Percentiles rank a stretch among this genome's conserved stretches.
phyloP scores from a whole-genome alignment of 78 protist genomes.

The Dictyostelium discoideum region DNA sequence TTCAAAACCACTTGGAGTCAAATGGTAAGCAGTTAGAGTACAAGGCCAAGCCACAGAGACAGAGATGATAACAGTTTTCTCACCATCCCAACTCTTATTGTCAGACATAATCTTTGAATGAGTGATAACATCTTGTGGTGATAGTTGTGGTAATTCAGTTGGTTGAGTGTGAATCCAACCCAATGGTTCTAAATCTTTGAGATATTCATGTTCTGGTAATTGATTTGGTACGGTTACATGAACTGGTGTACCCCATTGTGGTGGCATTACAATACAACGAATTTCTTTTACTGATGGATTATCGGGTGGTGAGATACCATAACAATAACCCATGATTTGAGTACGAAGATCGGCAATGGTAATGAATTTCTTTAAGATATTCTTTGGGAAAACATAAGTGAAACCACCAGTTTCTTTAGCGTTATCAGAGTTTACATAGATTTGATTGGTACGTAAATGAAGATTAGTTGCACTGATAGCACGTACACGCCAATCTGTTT shows the following conservation, averaged over 20 bases:
- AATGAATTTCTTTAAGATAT: conserved; percentile 97
- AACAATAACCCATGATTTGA: conserved; percentile 97
- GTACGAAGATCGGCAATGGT: conserved; percentile 97
- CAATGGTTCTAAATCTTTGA: conserved; percentile 97
- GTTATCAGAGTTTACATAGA: conserved; percentile 97
- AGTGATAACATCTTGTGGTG: conserved; percentile 96
- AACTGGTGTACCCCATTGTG: conserved; percentile 99
- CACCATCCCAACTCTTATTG: conserved; percentile 95
- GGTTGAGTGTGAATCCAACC: conserved; percentile 99
- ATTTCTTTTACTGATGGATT: conserved; percentile 98
- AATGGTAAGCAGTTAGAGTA: conserved; percentile 96
- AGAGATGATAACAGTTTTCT: conserved; percentile 91
- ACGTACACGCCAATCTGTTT: conserved; percentile 99
- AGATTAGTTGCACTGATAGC: conserved; percentile 98
- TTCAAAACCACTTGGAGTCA: conserved; percentile 96
- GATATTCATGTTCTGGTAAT: conserved; percentile 96
- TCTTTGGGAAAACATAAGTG: conserved; percentile 99
- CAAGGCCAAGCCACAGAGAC: conserved; percentile 95
- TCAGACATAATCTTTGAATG: conserved; percentile 94
- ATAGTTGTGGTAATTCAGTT: conserved; percentile 96
- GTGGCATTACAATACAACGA: conserved; percentile 97
- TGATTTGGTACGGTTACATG: conserved; percentile 92
- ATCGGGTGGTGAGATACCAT: conserved; percentile 98
- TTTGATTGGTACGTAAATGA: conserved; percentile 98
- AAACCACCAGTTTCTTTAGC: conserved; percentile 93